A percentile compares a stretch with the other conserved stretches of the same genome.
These are phyloP conservation scores for Mortierella sp. DNA, from an alignment of 371 early-diverging fungal species.

Conservation along the genomic window DNA sequence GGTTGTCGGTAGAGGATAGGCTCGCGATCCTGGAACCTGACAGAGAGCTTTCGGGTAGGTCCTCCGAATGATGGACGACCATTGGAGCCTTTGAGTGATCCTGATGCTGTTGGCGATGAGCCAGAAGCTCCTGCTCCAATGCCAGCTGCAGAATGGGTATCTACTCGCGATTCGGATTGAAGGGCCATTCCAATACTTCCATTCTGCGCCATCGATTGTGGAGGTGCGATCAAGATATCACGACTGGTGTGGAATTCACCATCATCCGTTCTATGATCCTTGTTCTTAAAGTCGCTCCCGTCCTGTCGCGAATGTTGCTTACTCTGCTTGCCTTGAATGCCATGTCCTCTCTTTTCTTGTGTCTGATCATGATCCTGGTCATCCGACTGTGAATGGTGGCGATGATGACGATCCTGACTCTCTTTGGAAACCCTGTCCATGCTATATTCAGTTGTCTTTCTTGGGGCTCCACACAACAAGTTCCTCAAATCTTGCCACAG, in stretches of 20 bases:
- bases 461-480: slow-evolving; percentile 2
- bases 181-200: too few relatives aligned
- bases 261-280: too few relatives aligned
- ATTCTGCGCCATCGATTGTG: too few relatives aligned
- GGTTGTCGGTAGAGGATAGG: slow-evolving; percentile 22
- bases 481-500: slow-evolving; percentile 35
- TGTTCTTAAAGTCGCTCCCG: too few relatives aligned
- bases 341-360: neutral
- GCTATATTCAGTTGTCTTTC: slow-evolving; percentile 7
- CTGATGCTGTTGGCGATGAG: neutral
- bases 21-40: slow-evolving; percentile 15
- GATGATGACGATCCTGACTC: neutral
- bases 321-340: neutral
- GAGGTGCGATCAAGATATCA: slow-evolving; percentile 9
- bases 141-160: too few relatives aligned
- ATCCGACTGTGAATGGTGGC: neutral
- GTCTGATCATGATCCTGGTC: slow-evolving; percentile 3
- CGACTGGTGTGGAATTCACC: slow-evolving; percentile 4
- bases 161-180: too few relatives aligned
- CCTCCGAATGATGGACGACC: slow-evolving; percentile 3
- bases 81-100: neutral
- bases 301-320: too few relatives aligned
- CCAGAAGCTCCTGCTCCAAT: too few relatives aligned
- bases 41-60: slow-evolving; percentile 2
- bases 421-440: slow-evolving; percentile 18